These are phyloP conservation scores for Candolleomyces efflorescens DNA, from an alignment of 768 basidiomycete species.

Conservation along the genomic window DNA sequence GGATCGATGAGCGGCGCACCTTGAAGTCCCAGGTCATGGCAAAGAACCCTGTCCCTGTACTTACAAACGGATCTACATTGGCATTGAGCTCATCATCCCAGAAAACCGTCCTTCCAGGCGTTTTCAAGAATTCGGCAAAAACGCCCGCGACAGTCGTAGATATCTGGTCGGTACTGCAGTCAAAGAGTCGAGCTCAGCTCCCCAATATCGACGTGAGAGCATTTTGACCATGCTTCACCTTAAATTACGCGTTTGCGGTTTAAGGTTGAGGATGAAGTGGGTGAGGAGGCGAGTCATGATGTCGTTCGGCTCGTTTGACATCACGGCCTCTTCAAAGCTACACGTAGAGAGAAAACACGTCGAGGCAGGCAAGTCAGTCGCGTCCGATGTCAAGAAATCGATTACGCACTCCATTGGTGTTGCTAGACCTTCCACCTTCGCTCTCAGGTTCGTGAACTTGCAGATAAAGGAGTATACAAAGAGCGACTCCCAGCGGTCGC, in stretches of 20 bases:
- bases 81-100: constrained; percentile 67
- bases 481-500: constrained; percentile 81
- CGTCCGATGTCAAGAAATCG: background rate
- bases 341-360: constrained; percentile 24
- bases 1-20: constrained; percentile 39
- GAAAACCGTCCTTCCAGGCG: constrained; percentile 70
- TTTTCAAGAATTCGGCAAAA: constrained; percentile 69
- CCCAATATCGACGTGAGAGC: constrained; percentile 4
- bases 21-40: constrained; percentile 79
- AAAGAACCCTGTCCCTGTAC: constrained; percentile 70
- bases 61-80: constrained; percentile 73
- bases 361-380: constrained; percentile 6
- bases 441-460: constrained; percentile 72
- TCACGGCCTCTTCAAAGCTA: constrained; percentile 78
- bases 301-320: constrained; percentile 66
- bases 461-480: constrained; percentile 85
- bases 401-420: constrained; percentile 76
- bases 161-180: constrained; percentile 72
- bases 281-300: constrained; percentile 70
- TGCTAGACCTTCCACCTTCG: constrained; percentile 75
- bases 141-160: constrained; percentile 68
- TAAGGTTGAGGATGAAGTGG: constrained; percentile 77
- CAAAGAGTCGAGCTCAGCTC: constrained; percentile 15
- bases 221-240: constrained; percentile 53
- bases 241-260: constrained; percentile 86